A percentile compares a stretch with the other conserved stretches of the same genome.
Conservation (phyloP, 306 rosid genomes). For the Phaseolus lunatus region DNA sequence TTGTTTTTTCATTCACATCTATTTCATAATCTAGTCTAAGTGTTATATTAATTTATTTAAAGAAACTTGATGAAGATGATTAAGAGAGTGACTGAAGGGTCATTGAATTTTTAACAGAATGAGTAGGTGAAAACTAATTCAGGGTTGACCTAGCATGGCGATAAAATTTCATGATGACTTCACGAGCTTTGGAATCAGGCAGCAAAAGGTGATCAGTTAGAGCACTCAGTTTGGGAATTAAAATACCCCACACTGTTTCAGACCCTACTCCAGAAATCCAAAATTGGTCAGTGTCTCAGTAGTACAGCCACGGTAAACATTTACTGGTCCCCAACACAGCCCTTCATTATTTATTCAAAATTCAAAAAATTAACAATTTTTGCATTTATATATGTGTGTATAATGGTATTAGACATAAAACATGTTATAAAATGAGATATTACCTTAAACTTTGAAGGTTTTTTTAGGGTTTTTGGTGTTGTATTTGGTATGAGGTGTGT, state of each 20-base stretch:
- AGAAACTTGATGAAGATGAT: too few relatives aligned
- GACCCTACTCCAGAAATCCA: slow-evolving; percentile 37
- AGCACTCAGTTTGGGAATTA: slow-evolving; percentile 55
- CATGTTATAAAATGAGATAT: background rate
- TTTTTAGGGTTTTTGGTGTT: slow-evolving; percentile 23
- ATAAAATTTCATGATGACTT: slow-evolving; percentile 60
- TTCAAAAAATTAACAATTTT: background rate
- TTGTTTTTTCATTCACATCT: too few relatives aligned
- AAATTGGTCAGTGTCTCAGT: slow-evolving; percentile 45
- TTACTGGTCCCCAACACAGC: slow-evolving; percentile 47
- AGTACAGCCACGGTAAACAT: slow-evolving; percentile 36
- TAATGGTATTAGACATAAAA: background rate
- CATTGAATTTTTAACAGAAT: background rate
- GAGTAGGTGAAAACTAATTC: background rate
- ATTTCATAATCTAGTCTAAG: too few relatives aligned
- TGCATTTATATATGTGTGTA: background rate
- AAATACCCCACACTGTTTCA: slow-evolving; percentile 41
- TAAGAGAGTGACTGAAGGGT: background rate
- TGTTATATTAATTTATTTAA: too few relatives aligned
- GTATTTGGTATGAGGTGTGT: slow-evolving; percentile 8
- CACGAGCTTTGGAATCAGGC: slow-evolving; percentile 60
- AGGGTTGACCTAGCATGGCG: slow-evolving; percentile 53
- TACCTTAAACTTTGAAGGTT: background rate
- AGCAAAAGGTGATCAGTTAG: slow-evolving; percentile 50
- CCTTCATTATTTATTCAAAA: background rate